Evolutionary conservation across 2,329 filamentous ascomycete species (phyloP), one percentile per base, ranked within the genome.

Genomic region (Colletotrichum tofieldiae): DNA sequence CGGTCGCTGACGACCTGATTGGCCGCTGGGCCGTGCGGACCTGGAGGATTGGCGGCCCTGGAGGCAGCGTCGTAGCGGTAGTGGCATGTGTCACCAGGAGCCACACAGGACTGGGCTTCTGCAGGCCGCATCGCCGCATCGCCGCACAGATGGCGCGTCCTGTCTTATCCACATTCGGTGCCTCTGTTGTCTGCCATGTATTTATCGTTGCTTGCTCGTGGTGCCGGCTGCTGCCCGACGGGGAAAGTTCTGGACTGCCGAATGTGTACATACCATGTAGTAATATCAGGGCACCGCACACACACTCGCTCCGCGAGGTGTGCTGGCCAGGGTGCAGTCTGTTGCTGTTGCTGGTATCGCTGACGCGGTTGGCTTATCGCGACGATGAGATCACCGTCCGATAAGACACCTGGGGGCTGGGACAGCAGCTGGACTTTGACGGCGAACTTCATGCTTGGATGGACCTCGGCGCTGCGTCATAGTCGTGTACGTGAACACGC

Each of bases 81-180:
- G 35, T 18, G 47, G 45, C 35, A 52, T 63, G 60, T 54, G 47
- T 63, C 60, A 63, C 37, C n/a, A 32, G 26, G 35, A 23, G 43
- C 43, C 55, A 45, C 37, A 35, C 20, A 16, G 6, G 23, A 23
- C 39, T 54, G 29, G 58, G 51, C 37, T 56, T 39, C 45, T 43
- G 65, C 59, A 68, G 43, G 43, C 59, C 37, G 59, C 59, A 62
- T 47, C 23, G 43, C 59, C 37, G 59, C 59, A 62, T 47, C 23
- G 59, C 45, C 43, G 59, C 65, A 72, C 69, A 59, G 69, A 64
- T 72, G 59, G 65, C 69, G 65, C 59, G 65, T 72, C 58, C 45
- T 9, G 32, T 72, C 54, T 54, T n/a, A 26, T 63, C n/a, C 49
- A 32, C 64, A 51, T 26, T 59, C n/a, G 41, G 20, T 54, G 45